Percentiles rank a stretch among this genome's conserved stretches.
Evolutionary conservation across 1,284 basidiomycete genomes (phyloP).

Genomic region (Apiotrichum veenhuisii): DNA sequence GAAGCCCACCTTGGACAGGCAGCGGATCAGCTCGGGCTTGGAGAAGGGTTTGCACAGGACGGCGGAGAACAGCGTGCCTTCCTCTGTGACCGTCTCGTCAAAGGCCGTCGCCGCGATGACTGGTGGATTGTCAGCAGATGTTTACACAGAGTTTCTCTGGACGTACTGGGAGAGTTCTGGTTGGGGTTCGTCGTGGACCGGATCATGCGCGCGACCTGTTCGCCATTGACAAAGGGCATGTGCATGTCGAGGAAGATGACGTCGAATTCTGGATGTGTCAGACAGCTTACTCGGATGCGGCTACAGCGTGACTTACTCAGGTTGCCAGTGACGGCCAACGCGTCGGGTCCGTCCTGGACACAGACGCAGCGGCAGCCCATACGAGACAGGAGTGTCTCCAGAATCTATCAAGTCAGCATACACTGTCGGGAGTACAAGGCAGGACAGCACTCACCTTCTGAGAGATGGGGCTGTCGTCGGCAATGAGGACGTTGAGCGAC

Average conservation of each 20-base stretch:
- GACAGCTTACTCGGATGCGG: not conserved
- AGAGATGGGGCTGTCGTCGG: conserved; percentile 96
- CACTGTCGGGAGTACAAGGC: too few species aligned
- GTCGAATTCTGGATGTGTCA: conserved; percentile 48
- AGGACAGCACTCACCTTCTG: conserved; percentile 63
- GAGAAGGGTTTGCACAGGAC: conserved; percentile 82
- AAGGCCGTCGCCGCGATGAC: conserved; percentile 57
- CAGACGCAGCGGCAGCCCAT: conserved; percentile 91
- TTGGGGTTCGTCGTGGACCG: conserved; percentile 50
- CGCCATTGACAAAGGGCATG: conserved; percentile 47
- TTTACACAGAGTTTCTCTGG: not conserved
- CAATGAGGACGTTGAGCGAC: conserved; percentile 78
- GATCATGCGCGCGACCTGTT: conserved; percentile 51
- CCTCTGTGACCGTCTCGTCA: conserved; percentile 66
- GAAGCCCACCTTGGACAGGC: conserved; percentile 80
- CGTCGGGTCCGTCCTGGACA: conserved; percentile 92
- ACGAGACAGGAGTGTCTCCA: conserved; percentile 85
- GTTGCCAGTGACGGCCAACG: conserved; percentile 93
- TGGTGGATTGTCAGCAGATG: conserved; percentile 13
- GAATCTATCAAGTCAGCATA: conserved; percentile 56
- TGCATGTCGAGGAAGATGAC: conserved; percentile 53
- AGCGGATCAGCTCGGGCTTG: conserved; percentile 71
- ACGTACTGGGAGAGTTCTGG: conserved; percentile 48
- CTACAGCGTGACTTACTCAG: conserved; percentile 63
- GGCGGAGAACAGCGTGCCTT: conserved; percentile 75